Base-by-base conservation (phyloP, 805 yeast species). In the Nakazawaea anatomiae region DNA sequence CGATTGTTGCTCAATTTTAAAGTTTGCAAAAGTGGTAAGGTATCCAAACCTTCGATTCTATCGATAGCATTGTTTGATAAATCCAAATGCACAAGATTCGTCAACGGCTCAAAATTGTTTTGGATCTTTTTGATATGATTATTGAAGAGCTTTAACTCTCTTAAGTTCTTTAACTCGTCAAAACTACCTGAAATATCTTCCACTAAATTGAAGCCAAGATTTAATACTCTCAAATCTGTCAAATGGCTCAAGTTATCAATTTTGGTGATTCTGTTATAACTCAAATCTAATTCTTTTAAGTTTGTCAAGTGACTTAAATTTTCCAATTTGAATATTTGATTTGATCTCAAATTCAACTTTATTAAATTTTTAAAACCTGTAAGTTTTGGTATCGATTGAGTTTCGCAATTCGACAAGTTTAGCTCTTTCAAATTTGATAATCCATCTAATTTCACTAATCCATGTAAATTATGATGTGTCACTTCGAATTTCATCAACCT, bases 321-420 rank as follows among this genome's bases (percentile, higher is more conserved):
- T 10, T 39, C 45, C 29, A 49, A 39, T 12, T 49, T 48, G 30
- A 43, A 49, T 18, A 49, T 49, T 38, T 49, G 52, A 32, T 49
- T 49, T 8, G 52, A 49, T 34, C 43, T 96, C 44, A 89, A 71
- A 64, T 89, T 96, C 51, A 89, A 68, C 55, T 83, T 84, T 42
- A 64, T 74, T 56, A 89, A 64, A 32, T 77, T 72, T 2, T 63
- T 66, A 52, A 86, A 70, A 6, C 74, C 71, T 11, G 77, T 76
- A 44, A 88, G 57, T 57, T 82, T 80, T 55, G 79, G 81, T 57
- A 89, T 86, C 52, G 76, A 80, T 18, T 76, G 64, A 48, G 89
- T 85, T 59, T 80, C 83, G 66, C 89, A 89, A 62, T 89, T 96
- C 35, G 89, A 90, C 64, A 89, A 80, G 62, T 80, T 88, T 46